phyloP scores from a whole-genome alignment of 805 yeast species.

The Pichia deserticola region DNA sequence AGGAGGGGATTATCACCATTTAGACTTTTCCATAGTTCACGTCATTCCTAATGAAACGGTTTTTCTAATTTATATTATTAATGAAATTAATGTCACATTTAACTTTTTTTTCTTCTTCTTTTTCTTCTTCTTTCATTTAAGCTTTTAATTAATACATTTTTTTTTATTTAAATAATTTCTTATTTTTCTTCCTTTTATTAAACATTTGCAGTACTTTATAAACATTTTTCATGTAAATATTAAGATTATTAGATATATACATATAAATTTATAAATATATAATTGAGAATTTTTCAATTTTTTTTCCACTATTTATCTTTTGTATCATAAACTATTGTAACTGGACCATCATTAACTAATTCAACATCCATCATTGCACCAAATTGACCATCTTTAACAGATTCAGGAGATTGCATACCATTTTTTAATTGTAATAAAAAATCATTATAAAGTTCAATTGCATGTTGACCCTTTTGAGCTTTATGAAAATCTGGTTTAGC shows the following conservation, averaged over 20 bases:
- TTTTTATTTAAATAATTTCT: too few species aligned
- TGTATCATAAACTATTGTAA: conserved; percentile 78
- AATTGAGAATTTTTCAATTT: too few species aligned
- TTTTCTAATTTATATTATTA: too few species aligned
- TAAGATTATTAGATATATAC: too few species aligned
- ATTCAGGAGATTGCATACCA: conserved; percentile 47
- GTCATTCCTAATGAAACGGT: background rate
- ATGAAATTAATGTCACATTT: background rate
- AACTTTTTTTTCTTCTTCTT: background rate
- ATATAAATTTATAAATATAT: too few species aligned
- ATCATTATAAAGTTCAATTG: conserved; percentile 41
- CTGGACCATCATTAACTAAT: conserved; percentile 88
- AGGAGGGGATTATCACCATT: conserved; percentile 28
- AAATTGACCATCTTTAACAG: conserved; percentile 81
- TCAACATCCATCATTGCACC: conserved; percentile 98
- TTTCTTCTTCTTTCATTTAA: background rate
- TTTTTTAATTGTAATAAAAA: conserved; percentile 42
- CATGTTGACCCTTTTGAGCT: conserved; percentile 75
- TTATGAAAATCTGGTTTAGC: conserved; percentile 91
- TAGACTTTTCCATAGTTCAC: conserved; percentile 14
- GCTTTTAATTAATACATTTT: background rate
- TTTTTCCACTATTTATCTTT: conserved; percentile 27
- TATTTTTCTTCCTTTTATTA: too few species aligned
- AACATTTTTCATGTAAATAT: too few species aligned
- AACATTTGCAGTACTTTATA: too few species aligned